Base-by-base conservation (phyloP, 2,329 filamentous ascomycete genomes). In the Cyanodermella asteris region DNA sequence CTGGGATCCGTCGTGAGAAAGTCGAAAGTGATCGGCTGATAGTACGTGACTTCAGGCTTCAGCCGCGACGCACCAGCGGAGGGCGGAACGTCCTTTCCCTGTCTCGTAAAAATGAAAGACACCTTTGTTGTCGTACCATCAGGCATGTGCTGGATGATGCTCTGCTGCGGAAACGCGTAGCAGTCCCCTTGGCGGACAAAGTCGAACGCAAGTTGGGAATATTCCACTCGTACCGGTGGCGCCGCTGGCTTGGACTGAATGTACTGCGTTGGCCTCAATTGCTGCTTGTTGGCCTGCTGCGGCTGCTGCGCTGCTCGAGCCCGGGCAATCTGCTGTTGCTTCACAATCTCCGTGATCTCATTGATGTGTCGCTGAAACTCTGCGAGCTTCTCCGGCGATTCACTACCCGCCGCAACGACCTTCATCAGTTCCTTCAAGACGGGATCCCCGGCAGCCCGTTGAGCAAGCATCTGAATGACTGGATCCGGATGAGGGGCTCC, bases 11-110 rank as follows among this genome's bases (percentile, higher is more conserved):
- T 45, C 24, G 59, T 57, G 18, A 56, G 51, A 20, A 72, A 51
- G 20, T 62, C 57, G 31, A 69, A 59, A 2, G 66, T 72, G 24
- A 59, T 45, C 9, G 55, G 55, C 35, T 59, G 53, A 38, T 55
- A 59, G 35, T 55, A 59, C 32, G 55, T 53, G 50, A 51, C 4
- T 13, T 12, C 28, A 18, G 23, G 24, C 38, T 46, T 34, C 23
- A 38, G 29, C 22, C 35, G 11, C 28, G 44, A 40, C 7, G 38
- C 33, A 22, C 45, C 48, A 16, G 45, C 38, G 24, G 48, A 48
- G n/a, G n/a, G n/a, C n/a, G n/a, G n/a, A n/a, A n/a, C n/a, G n/a
- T n/a, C n/a, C n/a, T n/a, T n/a, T 1, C 54, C 51, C 27, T 50
- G 51, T 9, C 49, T 43, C 13, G 55, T 46, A 10, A 56, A 38